A percentile compares a stretch with the other conserved stretches of the same genome.
Evolutionary conservation across 345 rosid genomes (phyloP).

Genomic region (Gossypium australe): DNA sequence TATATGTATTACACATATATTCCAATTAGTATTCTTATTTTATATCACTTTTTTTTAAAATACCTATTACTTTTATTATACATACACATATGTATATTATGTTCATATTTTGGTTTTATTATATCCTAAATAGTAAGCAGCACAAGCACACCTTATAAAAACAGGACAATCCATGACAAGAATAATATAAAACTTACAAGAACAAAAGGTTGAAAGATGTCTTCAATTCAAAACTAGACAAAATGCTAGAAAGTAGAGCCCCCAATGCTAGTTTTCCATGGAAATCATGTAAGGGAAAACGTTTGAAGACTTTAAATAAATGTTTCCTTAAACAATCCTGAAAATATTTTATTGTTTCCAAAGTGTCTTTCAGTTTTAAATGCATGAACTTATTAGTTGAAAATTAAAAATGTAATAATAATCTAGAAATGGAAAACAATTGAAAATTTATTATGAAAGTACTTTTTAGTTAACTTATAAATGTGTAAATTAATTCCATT

Average conservation of each 20-base stretch:
- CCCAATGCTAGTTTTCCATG: slow-evolving; percentile 7
- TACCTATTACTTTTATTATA: too few species aligned
- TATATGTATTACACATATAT: too few species aligned
- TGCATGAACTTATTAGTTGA: neutral
- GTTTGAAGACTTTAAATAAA: slow-evolving; percentile 4
- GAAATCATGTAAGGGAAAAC: slow-evolving; percentile 1
- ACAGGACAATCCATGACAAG: neutral
- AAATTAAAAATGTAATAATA: neutral
- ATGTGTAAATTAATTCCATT: neutral
- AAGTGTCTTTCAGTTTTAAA: slow-evolving; percentile 20
- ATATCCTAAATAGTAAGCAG: slow-evolving; percentile 4
- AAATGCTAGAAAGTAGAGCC: slow-evolving; percentile 6
- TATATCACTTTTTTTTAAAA: too few species aligned
- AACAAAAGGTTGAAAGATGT: slow-evolving; percentile 11
- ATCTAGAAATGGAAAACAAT: neutral
- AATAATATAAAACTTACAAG: slow-evolving; percentile 21
- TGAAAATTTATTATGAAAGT: neutral
- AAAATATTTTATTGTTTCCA: slow-evolving; percentile 21
- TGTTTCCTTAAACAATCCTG: neutral
- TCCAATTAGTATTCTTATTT: too few species aligned
- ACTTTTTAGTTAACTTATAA: neutral
- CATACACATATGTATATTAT: too few species aligned
- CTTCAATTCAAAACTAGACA: slow-evolving; percentile 1
- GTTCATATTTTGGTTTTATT: too few species aligned
- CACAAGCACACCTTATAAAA: neutral